Percentiles rank a stretch among this genome's conserved stretches.
These are phyloP conservation scores for Fusarium subtropicale DNA, from an alignment of 2,329 filamentous ascomycete species.

Conservation along the genomic window DNA sequence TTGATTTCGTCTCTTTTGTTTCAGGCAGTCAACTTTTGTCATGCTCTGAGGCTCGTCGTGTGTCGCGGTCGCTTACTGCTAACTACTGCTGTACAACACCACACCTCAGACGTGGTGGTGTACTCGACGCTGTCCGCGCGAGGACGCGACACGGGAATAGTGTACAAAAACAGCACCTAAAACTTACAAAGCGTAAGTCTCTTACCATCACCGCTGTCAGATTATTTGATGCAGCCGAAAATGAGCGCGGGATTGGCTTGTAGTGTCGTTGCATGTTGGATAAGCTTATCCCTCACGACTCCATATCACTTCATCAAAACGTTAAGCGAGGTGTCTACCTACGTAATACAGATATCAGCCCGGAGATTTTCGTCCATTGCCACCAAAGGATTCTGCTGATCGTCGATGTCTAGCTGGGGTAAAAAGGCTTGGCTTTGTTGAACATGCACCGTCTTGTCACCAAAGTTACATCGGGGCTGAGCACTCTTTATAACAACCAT, in stretches of 20 bases:
- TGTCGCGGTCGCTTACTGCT: background rate
- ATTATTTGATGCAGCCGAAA: background rate
- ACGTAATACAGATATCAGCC: background rate
- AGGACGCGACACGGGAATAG: background rate
- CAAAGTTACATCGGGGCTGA: background rate
- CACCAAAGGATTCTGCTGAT: background rate
- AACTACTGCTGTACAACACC: background rate
- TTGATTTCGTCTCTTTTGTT: background rate
- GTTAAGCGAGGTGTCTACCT: background rate
- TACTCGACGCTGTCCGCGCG: background rate
- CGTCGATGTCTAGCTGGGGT: background rate
- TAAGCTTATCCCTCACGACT: background rate
- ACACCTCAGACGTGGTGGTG: background rate
- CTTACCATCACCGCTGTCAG: rapidly evolving
- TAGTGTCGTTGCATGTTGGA: background rate
- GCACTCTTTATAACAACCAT: background rate
- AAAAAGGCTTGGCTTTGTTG: background rate
- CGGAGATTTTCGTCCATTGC: background rate
- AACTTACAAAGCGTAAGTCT: rapidly evolving
- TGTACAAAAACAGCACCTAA: background rate
- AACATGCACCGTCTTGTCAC: background rate
- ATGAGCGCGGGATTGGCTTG: background rate
- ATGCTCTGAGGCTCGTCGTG: background rate
- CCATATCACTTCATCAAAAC: background rate
- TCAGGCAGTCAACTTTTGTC: background rate